phyloP scores from a whole-genome alignment of 2,329 filamentous ascomycete species.

The Sarocladium oryzae region DNA sequence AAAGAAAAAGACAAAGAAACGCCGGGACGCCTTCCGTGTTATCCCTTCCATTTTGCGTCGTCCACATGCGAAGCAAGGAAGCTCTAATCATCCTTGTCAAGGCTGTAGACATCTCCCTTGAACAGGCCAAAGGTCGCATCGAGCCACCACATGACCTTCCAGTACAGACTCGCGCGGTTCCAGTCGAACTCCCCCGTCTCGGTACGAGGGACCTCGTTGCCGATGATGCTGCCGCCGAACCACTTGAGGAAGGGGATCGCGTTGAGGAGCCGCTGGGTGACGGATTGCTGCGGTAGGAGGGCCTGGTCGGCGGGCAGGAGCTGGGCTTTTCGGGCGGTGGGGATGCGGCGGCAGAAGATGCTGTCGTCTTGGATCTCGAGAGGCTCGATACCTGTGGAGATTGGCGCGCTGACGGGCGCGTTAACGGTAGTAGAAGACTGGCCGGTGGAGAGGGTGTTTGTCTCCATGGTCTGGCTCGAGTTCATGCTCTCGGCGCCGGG shows the following conservation, averaged over 20 bases:
- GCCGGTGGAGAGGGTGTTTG: slow-evolving; percentile 41
- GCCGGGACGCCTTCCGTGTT: not conserved
- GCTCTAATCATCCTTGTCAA: slow-evolving; percentile 50
- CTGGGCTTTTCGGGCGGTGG: slow-evolving; percentile 56
- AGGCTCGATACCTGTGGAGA: slow-evolving; percentile 18
- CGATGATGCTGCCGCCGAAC: slow-evolving; percentile 68
- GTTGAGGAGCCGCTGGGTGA: slow-evolving; percentile 55
- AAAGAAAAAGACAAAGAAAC: too few relatives aligned
- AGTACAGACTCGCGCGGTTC: slow-evolving; percentile 59
- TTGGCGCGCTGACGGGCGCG: slow-evolving; percentile 12
- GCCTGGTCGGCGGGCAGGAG: slow-evolving; percentile 65
- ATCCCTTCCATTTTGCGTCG: too few relatives aligned
- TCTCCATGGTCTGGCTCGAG: slow-evolving; percentile 53
- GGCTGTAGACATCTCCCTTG: slow-evolving; percentile 49
- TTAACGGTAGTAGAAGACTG: slow-evolving; percentile 31
- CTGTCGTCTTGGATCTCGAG: slow-evolving; percentile 27
- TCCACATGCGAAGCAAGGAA: not conserved
- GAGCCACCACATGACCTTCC: slow-evolving; percentile 59
- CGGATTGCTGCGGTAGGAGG: slow-evolving; percentile 60
- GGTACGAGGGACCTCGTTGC: slow-evolving; percentile 65
- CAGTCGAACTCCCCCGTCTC: slow-evolving; percentile 75
- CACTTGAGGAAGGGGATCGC: slow-evolving; percentile 65
- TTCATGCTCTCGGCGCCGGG: slow-evolving; percentile 39
- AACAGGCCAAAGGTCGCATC: slow-evolving; percentile 54
- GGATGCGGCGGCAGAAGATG: slow-evolving; percentile 55